These are phyloP conservation scores for Lactarius trivialis DNA, from an alignment of 768 basidiomycete genomes.

Conservation along the genomic window DNA sequence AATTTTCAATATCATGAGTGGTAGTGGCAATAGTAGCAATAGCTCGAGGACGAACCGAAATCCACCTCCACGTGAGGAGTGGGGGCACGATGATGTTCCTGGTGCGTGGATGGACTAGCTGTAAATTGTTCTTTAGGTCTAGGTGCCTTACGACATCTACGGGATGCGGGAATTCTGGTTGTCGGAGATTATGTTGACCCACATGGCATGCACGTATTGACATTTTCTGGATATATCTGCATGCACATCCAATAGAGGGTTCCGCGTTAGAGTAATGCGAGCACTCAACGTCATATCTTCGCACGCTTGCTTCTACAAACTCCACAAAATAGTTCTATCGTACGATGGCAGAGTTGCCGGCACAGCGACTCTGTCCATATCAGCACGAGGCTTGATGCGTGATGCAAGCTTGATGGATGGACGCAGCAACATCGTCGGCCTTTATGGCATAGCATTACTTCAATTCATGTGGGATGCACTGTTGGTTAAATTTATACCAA, in stretches of 20 bases:
- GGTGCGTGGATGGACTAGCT: not conserved
- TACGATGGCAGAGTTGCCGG: not conserved
- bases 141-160: not conserved
- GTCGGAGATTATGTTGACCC: not conserved
- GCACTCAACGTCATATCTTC: not conserved
- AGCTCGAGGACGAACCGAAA: constrained; percentile 9
- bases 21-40: constrained; percentile 5
- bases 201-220: not conserved
- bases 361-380: not conserved
- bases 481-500: not conserved
- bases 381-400: not conserved
- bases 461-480: not conserved
- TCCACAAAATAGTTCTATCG: not conserved
- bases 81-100: not conserved
- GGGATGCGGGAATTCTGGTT: not conserved
- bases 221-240: constrained; percentile 3
- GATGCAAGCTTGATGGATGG: too few relatives aligned
- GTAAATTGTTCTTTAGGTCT: not conserved
- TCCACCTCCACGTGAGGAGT: constrained; percentile 4
- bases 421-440: not conserved
- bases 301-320: not conserved
- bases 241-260: constrained; percentile 7
- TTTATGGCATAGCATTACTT: not conserved
- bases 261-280: not conserved
- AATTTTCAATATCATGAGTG: constrained; percentile 9